Percentiles rank a stretch among this genome's conserved stretches.
Conservation (phyloP, 108 stramenopile species). For the Nitzschia sp. region DNA sequence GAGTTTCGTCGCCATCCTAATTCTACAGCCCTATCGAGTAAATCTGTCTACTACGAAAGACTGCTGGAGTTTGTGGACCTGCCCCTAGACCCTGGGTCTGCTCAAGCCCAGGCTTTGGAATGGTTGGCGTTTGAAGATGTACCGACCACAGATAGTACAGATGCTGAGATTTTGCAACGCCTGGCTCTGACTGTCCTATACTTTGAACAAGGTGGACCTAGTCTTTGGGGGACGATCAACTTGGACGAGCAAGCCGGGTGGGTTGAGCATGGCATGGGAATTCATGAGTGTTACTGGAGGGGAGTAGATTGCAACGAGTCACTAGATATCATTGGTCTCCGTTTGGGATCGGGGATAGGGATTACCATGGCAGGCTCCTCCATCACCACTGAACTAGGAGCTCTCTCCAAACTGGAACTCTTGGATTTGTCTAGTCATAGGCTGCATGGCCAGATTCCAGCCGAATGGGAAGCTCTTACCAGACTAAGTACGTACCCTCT, state of each 20-base stretch:
- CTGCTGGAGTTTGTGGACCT: not conserved
- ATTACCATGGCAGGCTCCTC: conserved; percentile 20
- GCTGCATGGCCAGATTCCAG: conserved; percentile 25
- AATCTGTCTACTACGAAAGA: not conserved
- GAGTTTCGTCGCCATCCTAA: not conserved
- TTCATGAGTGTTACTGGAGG: conserved; percentile 39
- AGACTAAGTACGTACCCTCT: conserved; percentile 16
- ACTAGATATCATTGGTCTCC: conserved; percentile 16
- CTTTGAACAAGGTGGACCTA: conserved; percentile 33
- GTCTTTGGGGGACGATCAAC: conserved; percentile 32
- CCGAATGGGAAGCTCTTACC: conserved; percentile 20
- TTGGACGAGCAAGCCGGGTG: conserved; percentile 22
- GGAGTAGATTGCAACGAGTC: conserved; percentile 24
- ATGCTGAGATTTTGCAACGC: conserved; percentile 16
- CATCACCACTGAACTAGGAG: conserved; percentile 26
- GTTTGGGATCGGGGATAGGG: conserved; percentile 9
- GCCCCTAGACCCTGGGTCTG: not conserved
- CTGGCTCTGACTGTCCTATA: conserved; percentile 33
- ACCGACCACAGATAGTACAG: conserved; percentile 6
- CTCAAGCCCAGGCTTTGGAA: conserved; percentile 21
- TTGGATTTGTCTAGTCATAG: conserved; percentile 27
- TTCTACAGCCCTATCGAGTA: not conserved
- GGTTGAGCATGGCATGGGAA: conserved; percentile 17
- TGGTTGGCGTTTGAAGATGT: conserved; percentile 33
- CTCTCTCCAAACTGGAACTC: conserved; percentile 19